Percentiles rank a stretch among this genome's conserved stretches.
phyloP scores from a whole-genome alignment of 768 basidiomycete species.

The Boletus tomentosulus region DNA sequence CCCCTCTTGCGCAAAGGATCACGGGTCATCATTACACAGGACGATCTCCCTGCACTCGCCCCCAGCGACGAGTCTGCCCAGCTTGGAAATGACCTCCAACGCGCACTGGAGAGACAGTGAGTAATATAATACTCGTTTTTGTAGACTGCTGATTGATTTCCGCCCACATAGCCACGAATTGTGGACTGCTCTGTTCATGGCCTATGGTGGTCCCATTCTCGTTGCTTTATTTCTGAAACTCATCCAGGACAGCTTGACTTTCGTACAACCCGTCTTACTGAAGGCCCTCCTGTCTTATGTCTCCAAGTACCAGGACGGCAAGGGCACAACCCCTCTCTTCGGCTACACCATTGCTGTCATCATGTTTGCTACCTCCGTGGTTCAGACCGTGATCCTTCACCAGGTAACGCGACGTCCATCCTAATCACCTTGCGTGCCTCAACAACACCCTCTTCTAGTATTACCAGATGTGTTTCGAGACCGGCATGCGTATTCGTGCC shows the following conservation, averaged over 20 bases:
- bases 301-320: conserved; percentile 60
- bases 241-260: conserved; percentile 73
- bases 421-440: neutral
- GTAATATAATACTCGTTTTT: conserved; percentile 17
- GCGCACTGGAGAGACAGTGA: conserved; percentile 61
- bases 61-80: conserved; percentile 65
- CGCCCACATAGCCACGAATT: conserved; percentile 46
- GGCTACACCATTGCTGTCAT: conserved; percentile 72
- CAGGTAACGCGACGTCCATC: conserved; percentile 46
- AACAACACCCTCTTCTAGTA: conserved; percentile 45
- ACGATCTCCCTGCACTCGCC: conserved; percentile 76
- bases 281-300: conserved; percentile 79
- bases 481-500: conserved; percentile 88
- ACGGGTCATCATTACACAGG: conserved; percentile 67
- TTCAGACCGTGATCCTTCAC: conserved; percentile 76
- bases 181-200: conserved; percentile 66
- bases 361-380: conserved; percentile 78
- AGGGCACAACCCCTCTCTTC: conserved; percentile 41
- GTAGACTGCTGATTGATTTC: neutral
- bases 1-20: conserved; percentile 72
- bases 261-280: conserved; percentile 86
- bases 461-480: conserved; percentile 78
- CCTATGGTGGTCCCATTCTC: conserved; percentile 77
- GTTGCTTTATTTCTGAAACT: conserved; percentile 64
- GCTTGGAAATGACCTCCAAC: conserved; percentile 60